Evolutionary conservation across 306 rosid species (phyloP), one percentile per base, ranked within the genome.

Genomic region (Vicia sativa): DNA sequence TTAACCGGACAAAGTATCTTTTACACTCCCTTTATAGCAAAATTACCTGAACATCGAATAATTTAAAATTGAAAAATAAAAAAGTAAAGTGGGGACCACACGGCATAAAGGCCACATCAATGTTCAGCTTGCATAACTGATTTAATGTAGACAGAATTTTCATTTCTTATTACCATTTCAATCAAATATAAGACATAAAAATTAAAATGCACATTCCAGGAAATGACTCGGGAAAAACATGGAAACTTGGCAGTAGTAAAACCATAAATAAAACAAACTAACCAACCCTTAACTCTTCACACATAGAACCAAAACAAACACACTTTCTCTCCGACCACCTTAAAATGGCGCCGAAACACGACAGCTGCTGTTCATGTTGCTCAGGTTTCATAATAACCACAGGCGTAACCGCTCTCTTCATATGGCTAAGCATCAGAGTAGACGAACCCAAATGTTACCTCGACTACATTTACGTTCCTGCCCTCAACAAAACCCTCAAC

Each of bases 401-500:
- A 6, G 85, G 85, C 21, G 45, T 83, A 39, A 57, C 81, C 0
- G 70, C 87, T 16, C 42, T 83, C 0, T 80, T 83, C 75, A n/a
- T 83, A 12, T 83, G 85, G 85, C 77, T 83, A 6, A 74, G 80
- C 65, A 76, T 93, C 0, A 88, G 90, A 0, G 63, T 83, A 2
- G 69, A 77, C 68, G 81, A 83, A 0, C 98, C 96, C 62, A 79
- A 62, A 29, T 75, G 74, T 68, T 84, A 73, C 16, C 61, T 90
- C 72, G 74, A 66, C 0, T 0, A 1, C 1, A 81, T 93, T 43
- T 88, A 88, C 80, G 63, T 86, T 28, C 96, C 96, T 68, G 75
- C 87, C 72, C 93, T 93, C 66, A 80, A 90, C 84, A 62, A 26
- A 50, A 29, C 90, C 74, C 56, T 82, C 3, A 83, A 83, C 0